A percentile compares a stretch with the other conserved stretches of the same genome.
Conservation (phyloP, 2,329 filamentous ascomycete genomes). For the Neonectria punicea region DNA sequence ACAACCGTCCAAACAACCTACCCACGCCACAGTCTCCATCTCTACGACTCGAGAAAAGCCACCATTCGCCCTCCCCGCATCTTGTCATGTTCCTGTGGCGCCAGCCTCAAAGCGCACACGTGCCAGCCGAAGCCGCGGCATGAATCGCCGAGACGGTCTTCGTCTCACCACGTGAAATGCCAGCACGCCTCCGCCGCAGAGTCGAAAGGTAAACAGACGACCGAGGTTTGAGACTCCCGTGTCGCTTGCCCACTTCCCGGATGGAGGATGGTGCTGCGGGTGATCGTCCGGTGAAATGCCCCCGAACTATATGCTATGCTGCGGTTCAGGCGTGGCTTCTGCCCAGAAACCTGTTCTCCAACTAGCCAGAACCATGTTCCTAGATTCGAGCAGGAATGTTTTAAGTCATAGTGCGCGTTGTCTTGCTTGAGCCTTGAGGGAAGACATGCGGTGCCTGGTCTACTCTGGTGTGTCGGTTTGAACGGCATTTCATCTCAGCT, state of each 20-base stretch:
- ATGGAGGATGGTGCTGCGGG: not conserved
- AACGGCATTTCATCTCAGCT: not conserved
- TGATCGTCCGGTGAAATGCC: not conserved
- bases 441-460: not conserved
- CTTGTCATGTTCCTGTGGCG: not conserved
- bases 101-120: not conserved
- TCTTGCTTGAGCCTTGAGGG: not conserved
- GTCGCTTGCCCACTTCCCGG: not conserved
- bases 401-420: conserved; percentile 14
- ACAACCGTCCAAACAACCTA: not conserved
- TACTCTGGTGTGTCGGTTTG: not conserved
- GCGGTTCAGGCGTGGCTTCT: not conserved
- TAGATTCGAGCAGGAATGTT: conserved; percentile 15
- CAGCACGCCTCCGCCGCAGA: not conserved
- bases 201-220: not conserved
- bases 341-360: not conserved
- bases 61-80: not conserved
- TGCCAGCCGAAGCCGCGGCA: not conserved
- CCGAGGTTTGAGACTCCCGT: not conserved
- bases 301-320: not conserved
- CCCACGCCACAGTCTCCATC: not conserved
- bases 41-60: not conserved
- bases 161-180: not conserved
- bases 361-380: conserved; percentile 2
- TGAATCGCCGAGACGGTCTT: not conserved